Evolutionary conservation across 768 basidiomycete genomes (phyloP).

Genomic region (Pleurotus eryngii): DNA sequence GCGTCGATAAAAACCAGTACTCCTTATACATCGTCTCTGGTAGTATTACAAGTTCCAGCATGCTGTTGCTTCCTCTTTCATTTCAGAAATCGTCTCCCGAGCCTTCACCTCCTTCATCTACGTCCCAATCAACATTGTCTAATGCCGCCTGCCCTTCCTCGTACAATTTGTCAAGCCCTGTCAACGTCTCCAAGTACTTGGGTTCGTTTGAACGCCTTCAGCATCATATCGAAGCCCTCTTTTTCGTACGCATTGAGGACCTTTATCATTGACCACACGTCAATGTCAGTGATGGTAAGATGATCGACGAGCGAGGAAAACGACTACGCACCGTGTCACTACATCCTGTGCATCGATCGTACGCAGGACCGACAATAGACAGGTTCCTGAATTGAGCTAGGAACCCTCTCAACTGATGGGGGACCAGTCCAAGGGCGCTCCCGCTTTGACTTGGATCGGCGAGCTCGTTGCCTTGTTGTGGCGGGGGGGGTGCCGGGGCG

Average conservation of each 20-base stretch:
- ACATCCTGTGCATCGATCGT: constrained; percentile 87
- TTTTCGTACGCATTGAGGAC: constrained; percentile 78
- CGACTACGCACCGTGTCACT: constrained; percentile 59
- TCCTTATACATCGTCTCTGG: no score
- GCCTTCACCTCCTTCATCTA: constrained; percentile 46
- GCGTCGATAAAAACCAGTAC: no score
- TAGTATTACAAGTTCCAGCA: no score
- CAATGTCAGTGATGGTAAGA: not conserved
- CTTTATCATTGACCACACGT: constrained; percentile 31
- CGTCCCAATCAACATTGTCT: constrained; percentile 77
- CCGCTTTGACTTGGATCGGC: constrained; percentile 24
- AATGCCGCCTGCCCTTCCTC: constrained; percentile 70
- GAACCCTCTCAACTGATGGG: constrained; percentile 92
- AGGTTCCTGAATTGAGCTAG: constrained; percentile 84
- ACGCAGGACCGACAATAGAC: constrained; percentile 83
- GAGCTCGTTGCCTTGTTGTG: constrained; percentile 25
- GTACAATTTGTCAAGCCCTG: constrained; percentile 76
- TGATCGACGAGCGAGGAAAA: not conserved
- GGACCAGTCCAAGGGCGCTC: constrained; percentile 80
- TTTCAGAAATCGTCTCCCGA: constrained; percentile 23
- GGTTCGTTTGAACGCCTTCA: constrained; percentile 83
- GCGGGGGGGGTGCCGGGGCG: constrained; percentile 75
- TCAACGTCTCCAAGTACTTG: constrained; percentile 69
- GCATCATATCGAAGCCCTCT: constrained; percentile 77
- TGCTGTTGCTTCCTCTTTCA: no score